Evolutionary conservation across 2,329 filamentous ascomycete species (phyloP), one percentile per base, ranked within the genome.

Genomic region (Septoria linicola): DNA sequence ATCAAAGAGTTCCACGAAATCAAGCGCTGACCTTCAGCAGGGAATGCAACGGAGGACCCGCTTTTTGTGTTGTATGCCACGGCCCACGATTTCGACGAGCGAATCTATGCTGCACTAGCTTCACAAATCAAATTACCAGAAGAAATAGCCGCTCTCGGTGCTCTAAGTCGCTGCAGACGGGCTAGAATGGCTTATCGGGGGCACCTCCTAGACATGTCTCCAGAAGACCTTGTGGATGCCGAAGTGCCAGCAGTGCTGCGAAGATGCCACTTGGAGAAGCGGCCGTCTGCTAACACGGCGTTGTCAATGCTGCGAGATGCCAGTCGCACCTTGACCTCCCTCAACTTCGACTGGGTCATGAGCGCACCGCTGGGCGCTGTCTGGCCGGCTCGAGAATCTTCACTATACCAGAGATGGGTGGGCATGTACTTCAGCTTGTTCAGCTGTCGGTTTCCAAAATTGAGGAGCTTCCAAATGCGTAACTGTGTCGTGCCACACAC

Each of bases 391-490:
- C 5, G 8, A 10, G n/a, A 7, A 13, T n/a, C 20, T 10, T 20
- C 14, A 10, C 23, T 23, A n/a, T 47, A 40, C 20, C n/a, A 47
- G 35, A 35, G 17, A 8, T 47, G 34, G 35, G 13, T 47, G 11
- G 35, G 16, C n/a, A 51, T 73, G 16, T 68, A 64, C 47, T 45
- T 58, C 6, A 48, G 53, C 4, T 60, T 75, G 7, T 68, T 70
- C 49, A 45, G 43, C 5, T 61, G 73, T 30, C 67, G 69, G 1
- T 75, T 76, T 49, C 73, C 74, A 5, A 63, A 71, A 43, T 58
- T 77, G 7, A 63, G 70, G 21, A 66, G 72, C n/a, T 73, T 77
- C 21, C 74, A 77, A 46, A 54, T 76, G 23, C 68, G 74, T 11
- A 76, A 76, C 55, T 70, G 72, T 16, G 70, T 74, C 1, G 63